Conservation (phyloP, 805 yeast species). For the Ogataea populi-albae region DNA sequence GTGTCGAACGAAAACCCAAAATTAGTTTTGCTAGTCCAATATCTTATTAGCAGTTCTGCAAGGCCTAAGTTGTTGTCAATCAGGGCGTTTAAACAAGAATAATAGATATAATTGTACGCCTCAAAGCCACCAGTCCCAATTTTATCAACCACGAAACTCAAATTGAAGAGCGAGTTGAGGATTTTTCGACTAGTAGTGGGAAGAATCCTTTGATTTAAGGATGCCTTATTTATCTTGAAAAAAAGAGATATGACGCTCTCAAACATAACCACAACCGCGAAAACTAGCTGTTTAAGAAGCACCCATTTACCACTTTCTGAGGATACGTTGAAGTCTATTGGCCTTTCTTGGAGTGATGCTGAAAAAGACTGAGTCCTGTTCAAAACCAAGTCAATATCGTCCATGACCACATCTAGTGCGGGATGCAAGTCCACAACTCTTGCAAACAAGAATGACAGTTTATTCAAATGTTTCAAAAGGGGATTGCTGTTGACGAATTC, state of each 20-base stretch:
- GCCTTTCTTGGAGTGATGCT: conserved; percentile 17
- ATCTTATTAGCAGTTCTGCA: conserved; percentile 29
- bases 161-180: conserved; percentile 40
- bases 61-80: conserved; percentile 27
- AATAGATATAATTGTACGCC: conserved; percentile 57
- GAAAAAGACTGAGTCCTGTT: conserved; percentile 34
- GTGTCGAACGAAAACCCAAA: conserved; percentile 30
- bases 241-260: conserved; percentile 47
- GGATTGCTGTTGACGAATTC: conserved; percentile 30
- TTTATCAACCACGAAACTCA: conserved; percentile 47
- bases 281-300: conserved; percentile 35
- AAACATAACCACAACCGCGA: conserved; percentile 47
- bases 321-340: conserved; percentile 11
- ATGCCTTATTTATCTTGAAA: conserved; percentile 26
- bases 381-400: conserved; percentile 22
- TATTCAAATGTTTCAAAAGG: conserved; percentile 45
- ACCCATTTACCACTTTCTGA: conserved; percentile 21
- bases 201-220: conserved; percentile 12
- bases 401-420: conserved; percentile 9
- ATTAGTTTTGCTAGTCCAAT: conserved; percentile 28
- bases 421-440: conserved; percentile 19
- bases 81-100: conserved; percentile 44
- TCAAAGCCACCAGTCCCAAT: conserved; percentile 67
- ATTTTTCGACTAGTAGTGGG: conserved; percentile 30
- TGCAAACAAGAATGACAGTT: conserved; percentile 41